Evolutionary conservation across 306 rosid species (phyloP), one percentile per base, ranked within the genome.

Genomic region (Canavalia gladiata): DNA sequence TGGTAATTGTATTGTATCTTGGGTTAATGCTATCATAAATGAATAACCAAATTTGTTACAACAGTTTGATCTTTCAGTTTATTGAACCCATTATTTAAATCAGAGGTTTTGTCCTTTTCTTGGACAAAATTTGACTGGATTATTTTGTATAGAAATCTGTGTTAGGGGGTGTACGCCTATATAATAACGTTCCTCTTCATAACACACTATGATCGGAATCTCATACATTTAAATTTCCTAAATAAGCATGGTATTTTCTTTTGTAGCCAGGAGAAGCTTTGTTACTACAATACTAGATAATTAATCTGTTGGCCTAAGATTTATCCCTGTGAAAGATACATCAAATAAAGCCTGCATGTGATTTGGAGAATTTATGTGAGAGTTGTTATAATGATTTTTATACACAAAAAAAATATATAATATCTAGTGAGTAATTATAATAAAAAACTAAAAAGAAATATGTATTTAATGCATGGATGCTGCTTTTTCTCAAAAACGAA

Each of bases 71-170:
- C 68, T 51, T 52, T 78, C 25, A 55, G 74, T 37, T 79, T 10
- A 35, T 74, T 59, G 60, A 45, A 51, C 55, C 73, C 58, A 80
- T 49, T 46, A 57, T 80, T 58, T 42, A 73, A 76, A 39, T 1
- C 1, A 6, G 3, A 37, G 41, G 2, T 4, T 37, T 37, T 37
- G 41, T 37, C 41, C 41, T 76, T 67, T 81, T 62, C 75, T 12
- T 43, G 18, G 74, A 18, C 82, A 11, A 74, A 74, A 79, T 50
- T 7, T 6, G 6, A 74, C 11, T 10, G 45, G 18, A 55, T 18
- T 39, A 28, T 28, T 70, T 56, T 43, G 39, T 5, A 30, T 7
- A 0, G 37, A 69, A 12, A 39, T 5, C 52, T 46, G 39, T 43
- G 50, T 43, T 28, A n/a, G 12, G 67, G 60, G 60, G 31, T 51